Evolutionary conservation across 306 rosid genomes (phyloP).

Genomic region (Cicer arietinum): DNA sequence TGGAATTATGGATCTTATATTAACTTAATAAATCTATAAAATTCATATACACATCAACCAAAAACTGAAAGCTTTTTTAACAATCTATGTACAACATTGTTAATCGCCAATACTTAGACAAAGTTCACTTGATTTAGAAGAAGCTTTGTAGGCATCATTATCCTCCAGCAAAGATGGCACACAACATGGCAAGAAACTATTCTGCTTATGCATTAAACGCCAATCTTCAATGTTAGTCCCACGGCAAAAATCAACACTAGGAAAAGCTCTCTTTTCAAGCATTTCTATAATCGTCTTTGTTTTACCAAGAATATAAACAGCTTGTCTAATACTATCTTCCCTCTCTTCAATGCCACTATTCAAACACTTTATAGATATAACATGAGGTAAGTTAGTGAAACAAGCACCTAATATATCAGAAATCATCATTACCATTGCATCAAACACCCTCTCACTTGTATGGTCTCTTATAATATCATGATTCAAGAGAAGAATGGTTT

Average conservation of each 20-base stretch:
- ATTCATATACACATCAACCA: slow-evolving; percentile 25
- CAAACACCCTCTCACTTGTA: slow-evolving; percentile 51
- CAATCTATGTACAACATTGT: slow-evolving; percentile 22
- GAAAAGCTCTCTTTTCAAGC: slow-evolving; percentile 53
- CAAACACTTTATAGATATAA: slow-evolving; percentile 57
- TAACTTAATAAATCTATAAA: slow-evolving; percentile 6
- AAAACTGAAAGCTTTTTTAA: background rate
- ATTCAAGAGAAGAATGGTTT: slow-evolving; percentile 59
- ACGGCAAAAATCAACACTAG: slow-evolving; percentile 39
- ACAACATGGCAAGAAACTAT: slow-evolving; percentile 14
- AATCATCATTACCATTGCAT: slow-evolving; percentile 54
- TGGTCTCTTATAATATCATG: slow-evolving; percentile 35
- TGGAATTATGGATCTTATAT: background rate
- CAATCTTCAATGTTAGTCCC: slow-evolving; percentile 69
- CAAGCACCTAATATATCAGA: slow-evolving; percentile 79
- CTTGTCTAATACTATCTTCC: slow-evolving; percentile 65
- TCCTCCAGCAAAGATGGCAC: slow-evolving; percentile 45
- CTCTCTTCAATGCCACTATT: slow-evolving; percentile 70
- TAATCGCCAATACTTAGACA: slow-evolving; percentile 46
- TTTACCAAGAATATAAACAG: slow-evolving; percentile 66
- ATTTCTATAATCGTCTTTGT: slow-evolving; percentile 66
- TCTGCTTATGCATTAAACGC: slow-evolving; percentile 58
- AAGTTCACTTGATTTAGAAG: slow-evolving; percentile 49
- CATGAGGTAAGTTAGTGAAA: slow-evolving; percentile 61
- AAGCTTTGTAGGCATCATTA: slow-evolving; percentile 20